Conservation (phyloP, 345 rosid genomes). For the Moricandia arvensis region DNA sequence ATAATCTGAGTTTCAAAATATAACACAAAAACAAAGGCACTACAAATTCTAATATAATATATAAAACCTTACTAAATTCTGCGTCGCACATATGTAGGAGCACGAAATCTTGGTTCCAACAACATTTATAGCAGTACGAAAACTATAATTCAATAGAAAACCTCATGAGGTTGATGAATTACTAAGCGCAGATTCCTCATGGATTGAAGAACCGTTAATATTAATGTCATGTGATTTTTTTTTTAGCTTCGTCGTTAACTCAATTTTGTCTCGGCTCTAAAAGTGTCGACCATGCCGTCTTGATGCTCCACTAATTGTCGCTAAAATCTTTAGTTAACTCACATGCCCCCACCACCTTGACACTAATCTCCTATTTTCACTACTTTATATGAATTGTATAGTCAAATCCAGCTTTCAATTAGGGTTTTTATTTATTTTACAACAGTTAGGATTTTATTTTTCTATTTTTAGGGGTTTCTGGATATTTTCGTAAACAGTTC, state of each 20-base stretch:
- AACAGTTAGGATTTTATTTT: too few species aligned
- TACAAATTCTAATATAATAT: background rate
- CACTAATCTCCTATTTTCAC: constrained; percentile 18
- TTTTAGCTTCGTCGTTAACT: constrained; percentile 23
- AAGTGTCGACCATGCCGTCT: constrained; percentile 19
- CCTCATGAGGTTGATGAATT: background rate
- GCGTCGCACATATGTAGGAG: too few species aligned
- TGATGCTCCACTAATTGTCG: constrained; percentile 27
- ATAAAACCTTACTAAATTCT: background rate
- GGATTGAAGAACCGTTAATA: background rate
- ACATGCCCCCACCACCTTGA: constrained; percentile 31
- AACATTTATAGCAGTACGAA: background rate
- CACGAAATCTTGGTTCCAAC: too few species aligned
- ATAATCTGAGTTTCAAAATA: too few species aligned
- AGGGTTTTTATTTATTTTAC: background rate
- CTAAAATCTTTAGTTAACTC: constrained; percentile 21
- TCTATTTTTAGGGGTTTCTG: background rate
- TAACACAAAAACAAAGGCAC: background rate
- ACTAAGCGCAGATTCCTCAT: constrained; percentile 15
- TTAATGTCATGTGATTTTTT: constrained; percentile 9
- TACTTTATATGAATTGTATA: background rate
- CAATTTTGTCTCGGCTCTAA: constrained; percentile 8
- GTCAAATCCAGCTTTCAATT: constrained; percentile 7
- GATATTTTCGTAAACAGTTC: background rate
- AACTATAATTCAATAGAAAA: background rate